Evolutionary conservation across 2,329 filamentous ascomycete genomes (phyloP), one percentile per base, ranked within the genome.

Genomic region (Thielaviopsis ethacetica): DNA sequence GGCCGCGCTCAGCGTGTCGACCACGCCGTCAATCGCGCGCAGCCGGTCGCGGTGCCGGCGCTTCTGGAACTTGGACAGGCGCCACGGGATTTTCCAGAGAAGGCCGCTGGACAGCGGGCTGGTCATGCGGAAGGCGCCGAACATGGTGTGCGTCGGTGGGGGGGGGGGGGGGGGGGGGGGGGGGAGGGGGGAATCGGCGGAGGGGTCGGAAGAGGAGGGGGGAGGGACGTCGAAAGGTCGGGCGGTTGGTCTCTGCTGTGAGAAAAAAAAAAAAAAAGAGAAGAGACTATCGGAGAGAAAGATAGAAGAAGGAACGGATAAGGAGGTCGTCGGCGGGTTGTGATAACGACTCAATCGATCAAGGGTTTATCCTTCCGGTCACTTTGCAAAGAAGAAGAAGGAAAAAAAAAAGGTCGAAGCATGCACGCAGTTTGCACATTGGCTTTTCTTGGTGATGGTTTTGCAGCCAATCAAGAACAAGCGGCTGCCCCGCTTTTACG

Each of bases 81-180:
- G 85, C 91, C 91, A 98, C 65, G 93, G 93, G 67, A 86, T 90
- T 82, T 98, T 98, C 93, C 90, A 95, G 65, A 95, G 77, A 58
- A 95, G 83, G 72, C 90, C 90, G 63, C 87, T 81, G 59, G 82
- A 84, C 24, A 95, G 76, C 61, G 86, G 76, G 64, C 83, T 86
- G 52, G 88, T 90, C 65, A 86, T 77, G 74, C 85, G 86, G 75
- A 95, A 89, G 65, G 85, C 78, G 68, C 86, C 86, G 71, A 90
- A 91, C 90, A 95, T 95, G 63, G 65, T 59, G 47, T 57, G 51
- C 49, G 52, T 54, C 24, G 54, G 51, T 5, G n/a, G 22, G 21
- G 22, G 6, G 10, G 22, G 49, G 38, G n/a, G 47, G 3, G 3
- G 58, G 38, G 17, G 38, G 22, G n/a, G 22, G 21, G 22, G 6